Percentiles rank a stretch among this genome's conserved stretches.
phyloP scores from a whole-genome alignment of 208 protist species.

The Wallacemonas collosoma region DNA sequence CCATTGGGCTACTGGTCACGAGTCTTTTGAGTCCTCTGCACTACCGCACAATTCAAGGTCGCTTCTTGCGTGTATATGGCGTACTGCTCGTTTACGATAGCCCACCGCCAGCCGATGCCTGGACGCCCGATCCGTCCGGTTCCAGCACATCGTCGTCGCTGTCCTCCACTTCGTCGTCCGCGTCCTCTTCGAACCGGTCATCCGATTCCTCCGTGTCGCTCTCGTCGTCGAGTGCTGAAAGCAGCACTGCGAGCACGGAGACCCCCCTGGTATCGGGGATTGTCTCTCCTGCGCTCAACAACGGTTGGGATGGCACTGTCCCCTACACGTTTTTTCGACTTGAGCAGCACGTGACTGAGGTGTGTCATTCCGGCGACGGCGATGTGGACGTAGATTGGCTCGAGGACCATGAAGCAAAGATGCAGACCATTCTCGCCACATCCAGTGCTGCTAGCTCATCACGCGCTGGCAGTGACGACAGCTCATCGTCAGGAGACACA shows the following conservation, averaged over 20 bases:
- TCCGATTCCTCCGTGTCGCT: background rate
- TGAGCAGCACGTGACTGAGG: too few species aligned
- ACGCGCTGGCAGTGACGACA: background rate
- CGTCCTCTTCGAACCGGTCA: background rate
- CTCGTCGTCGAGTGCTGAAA: background rate
- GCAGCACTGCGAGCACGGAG: background rate
- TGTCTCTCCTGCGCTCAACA: too few species aligned
- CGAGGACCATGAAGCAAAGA: background rate
- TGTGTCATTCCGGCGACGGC: background rate
- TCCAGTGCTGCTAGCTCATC: background rate
- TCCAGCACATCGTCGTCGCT: background rate
- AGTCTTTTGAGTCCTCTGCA: slow-evolving; percentile 49
- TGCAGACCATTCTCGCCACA: background rate
- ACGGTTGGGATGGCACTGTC: too few species aligned
- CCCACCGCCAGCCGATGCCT: slow-evolving; percentile 4
- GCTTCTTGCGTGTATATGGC: slow-evolving; percentile 33
- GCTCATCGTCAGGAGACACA: background rate
- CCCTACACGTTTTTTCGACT: too few species aligned
- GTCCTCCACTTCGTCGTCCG: slow-evolving; percentile 7
- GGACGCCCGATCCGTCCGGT: slow-evolving; percentile 8
- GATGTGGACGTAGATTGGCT: background rate
- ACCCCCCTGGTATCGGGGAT: too few species aligned
- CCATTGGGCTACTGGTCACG: slow-evolving; percentile 44
- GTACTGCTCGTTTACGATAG: slow-evolving; percentile 39
- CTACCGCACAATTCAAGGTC: slow-evolving; percentile 20